Base-by-base conservation (phyloP, 768 basidiomycete species). In the Suillus lakei region DNA sequence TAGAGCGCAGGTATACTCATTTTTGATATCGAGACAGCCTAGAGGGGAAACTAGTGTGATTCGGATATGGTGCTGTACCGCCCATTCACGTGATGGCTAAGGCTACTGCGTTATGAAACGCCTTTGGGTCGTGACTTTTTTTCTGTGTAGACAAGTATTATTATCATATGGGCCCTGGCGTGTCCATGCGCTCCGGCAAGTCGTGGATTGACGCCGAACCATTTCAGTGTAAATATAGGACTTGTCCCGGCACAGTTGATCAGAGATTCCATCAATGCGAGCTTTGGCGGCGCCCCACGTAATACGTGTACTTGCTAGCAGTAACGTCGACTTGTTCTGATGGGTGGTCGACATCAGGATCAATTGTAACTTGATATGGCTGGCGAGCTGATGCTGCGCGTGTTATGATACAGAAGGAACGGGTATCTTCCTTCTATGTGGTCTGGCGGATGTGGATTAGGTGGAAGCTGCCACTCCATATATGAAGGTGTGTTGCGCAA, bases 1-100 rank as follows among this genome's bases (percentile, higher is more conserved):
- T 51, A 10, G 38, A 53, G 58, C 53, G 8, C 32, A 74, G 74
- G 67, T 34, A 61, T 58, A 62, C 32, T 76, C 5, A 68, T 74
- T 59, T 76, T 69, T 53, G 72, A 75, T 50, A 68, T 74, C 18
- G 16, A 70, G 59, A 39, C 60, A 9, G 41, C 68, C 9, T 74
- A 62, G 66, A 59, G 18, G 30, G 34, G 30, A 56, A 23, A 9
- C 50, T 51, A 18, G 13, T 26, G 38, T 15, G 16, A n/a, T n/a
- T n/a, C n/a, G n/a, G n/a, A 26, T 15, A 60, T 4, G 4, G 32
- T 63, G 28, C 16, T 30, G 10, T 32, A 26, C 56, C 41, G 54
- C 60, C 39, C 26, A 50, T 64, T 8, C 32, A 13, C 34, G 28
- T 68, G 62, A 66, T 68, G 62, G 39, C 41, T 44, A 16, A 53